These are phyloP conservation scores for Dioszegia aurantiaca DNA, from an alignment of 768 basidiomycete genomes.

Conservation along the genomic window DNA sequence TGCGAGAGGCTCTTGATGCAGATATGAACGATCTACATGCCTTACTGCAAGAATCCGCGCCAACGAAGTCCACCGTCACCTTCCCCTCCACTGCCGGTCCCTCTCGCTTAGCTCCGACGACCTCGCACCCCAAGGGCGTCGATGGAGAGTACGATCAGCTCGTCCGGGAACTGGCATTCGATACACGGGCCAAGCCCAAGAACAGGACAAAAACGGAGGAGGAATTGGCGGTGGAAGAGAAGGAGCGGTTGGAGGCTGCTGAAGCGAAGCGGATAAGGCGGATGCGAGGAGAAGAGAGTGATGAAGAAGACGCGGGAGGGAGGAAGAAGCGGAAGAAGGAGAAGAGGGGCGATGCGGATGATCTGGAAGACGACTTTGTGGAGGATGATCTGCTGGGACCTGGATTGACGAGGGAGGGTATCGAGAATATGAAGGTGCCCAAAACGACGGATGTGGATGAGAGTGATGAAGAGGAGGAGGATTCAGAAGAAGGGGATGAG, in stretches of 20 bases:
- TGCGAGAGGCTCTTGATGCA: slow-evolving; percentile 82
- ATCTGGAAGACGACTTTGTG: slow-evolving; percentile 70
- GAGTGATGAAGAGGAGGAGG: slow-evolving; percentile 48
- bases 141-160: slow-evolving; percentile 79
- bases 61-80: slow-evolving; percentile 13
- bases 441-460: slow-evolving; percentile 24
- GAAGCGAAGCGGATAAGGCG: slow-evolving; percentile 73
- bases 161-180: slow-evolving; percentile 88
- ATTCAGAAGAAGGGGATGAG: slow-evolving; percentile 49
- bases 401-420: slow-evolving; percentile 42
- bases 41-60: slow-evolving; percentile 56
- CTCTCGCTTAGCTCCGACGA: slow-evolving; percentile 20
- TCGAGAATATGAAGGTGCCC: slow-evolving; percentile 55
- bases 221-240: slow-evolving; percentile 83
- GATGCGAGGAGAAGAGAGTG: slow-evolving; percentile 75
- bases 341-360: slow-evolving; percentile 69
- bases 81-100: slow-evolving; percentile 41
- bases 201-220: slow-evolving; percentile 96
- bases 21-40: slow-evolving; percentile 77
- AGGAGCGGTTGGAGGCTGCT: slow-evolving; percentile 77
- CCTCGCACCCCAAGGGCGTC: slow-evolving; percentile 15
- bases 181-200: slow-evolving; percentile 87
- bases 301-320: slow-evolving; percentile 55
- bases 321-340: slow-evolving; percentile 42
- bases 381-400: slow-evolving; percentile 41